A percentile compares a stretch with the other conserved stretches of the same genome.
Conservation (phyloP, 768 basidiomycete genomes). For the Amanita exitialis region DNA sequence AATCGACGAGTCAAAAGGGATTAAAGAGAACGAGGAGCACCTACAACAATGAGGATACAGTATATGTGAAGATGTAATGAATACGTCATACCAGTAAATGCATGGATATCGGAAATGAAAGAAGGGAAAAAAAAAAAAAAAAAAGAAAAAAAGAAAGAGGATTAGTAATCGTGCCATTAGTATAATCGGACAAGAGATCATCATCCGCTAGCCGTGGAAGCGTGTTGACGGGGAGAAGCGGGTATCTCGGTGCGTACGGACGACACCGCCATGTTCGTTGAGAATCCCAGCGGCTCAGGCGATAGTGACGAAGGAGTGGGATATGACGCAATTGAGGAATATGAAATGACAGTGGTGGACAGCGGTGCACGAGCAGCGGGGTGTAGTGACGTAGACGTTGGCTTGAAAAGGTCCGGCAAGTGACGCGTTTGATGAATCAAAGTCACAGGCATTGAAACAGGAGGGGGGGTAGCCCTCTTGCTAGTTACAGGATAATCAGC, state of each 20-base stretch:
- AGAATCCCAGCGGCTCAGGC: conserved; percentile 18
- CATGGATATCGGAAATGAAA: neutral
- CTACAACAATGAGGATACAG: neutral
- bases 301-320: neutral
- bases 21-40: neutral
- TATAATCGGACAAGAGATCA: neutral
- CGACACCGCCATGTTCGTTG: conserved; percentile 33
- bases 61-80: neutral
- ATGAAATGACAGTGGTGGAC: neutral
- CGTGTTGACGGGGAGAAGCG: conserved; percentile 14
- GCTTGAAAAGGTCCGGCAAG: neutral
- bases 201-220: conserved; percentile 1
- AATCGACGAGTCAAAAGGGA: neutral
- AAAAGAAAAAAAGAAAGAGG: neutral
- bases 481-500: neutral
- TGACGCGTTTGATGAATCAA: neutral
- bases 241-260: conserved; percentile 33
- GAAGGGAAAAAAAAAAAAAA: neutral
- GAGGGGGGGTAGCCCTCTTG: neutral
- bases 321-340: neutral
- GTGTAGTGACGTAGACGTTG: neutral
- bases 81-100: neutral
- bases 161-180: no score
- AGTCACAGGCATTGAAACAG: neutral
- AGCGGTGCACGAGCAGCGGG: neutral